Evolutionary conservation across 1,284 basidiomycete genomes (phyloP), one percentile per base, ranked within the genome.

Genomic region (Tilletiaria anomala): DNA sequence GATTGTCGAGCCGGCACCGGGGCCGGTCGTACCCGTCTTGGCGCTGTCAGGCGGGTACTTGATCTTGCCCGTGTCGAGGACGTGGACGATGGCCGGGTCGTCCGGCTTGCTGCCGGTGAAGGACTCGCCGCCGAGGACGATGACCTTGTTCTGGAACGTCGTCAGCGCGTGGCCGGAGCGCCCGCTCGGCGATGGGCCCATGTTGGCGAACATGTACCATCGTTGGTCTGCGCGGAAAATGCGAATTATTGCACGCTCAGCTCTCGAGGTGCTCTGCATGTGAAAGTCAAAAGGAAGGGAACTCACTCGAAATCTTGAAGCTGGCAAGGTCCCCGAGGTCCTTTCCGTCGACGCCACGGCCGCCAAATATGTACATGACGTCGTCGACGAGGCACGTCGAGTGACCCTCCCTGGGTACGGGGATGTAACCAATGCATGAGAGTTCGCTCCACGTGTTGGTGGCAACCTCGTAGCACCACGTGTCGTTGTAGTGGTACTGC

Each of bases 191-290:
- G 84, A 77, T 10, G 88, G 88, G 2, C 91, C 91, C 91, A 96
- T 96, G 67, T 94, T 93, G 68, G 93, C 88, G 72, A 97, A 96
- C 85, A 91, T 96, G 71, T 89, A 97, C 91, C 91, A 96, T 56
- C 75, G 69, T 51, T 73, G 71, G 50, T 74, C n/a, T 8, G n/a
- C n/a, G n/a, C n/a, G n/a, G n/a, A n/a, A n/a, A n/a, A n/a, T n/a
- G n/a, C n/a, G n/a, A n/a, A n/a, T n/a, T n/a, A n/a, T n/a, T n/a
- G n/a, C n/a, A n/a, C n/a, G n/a, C n/a, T n/a, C n/a, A n/a, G n/a
- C n/a, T n/a, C n/a, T n/a, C n/a, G n/a, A n/a, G n/a, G n/a, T n/a
- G n/a, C n/a, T n/a, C n/a, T n/a, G n/a, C n/a, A n/a, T n/a, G n/a
- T n/a, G n/a, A n/a, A n/a, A n/a, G n/a, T n/a, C n/a, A n/a, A n/a